These are phyloP conservation scores for Jasminum sambac DNA, from an alignment of 257 asterid species.

Conservation along the genomic window DNA sequence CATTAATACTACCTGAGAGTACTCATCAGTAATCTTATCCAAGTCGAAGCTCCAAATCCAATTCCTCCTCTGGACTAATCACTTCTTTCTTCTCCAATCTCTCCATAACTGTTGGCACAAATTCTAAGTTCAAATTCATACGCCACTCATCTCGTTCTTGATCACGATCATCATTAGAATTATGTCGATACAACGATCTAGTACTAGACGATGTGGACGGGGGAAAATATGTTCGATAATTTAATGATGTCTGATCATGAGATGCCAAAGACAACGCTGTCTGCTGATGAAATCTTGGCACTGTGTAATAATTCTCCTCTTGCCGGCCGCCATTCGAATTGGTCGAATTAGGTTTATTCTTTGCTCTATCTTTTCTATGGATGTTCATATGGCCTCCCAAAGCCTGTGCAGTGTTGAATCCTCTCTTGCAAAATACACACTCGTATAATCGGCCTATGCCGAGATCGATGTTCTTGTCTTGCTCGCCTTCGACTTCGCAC, in stretches of 20 bases:
- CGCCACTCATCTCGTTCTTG: conserved; percentile 40
- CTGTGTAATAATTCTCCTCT: conserved; percentile 13
- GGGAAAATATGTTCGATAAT: conserved; percentile 30
- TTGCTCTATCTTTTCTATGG: conserved; percentile 62
- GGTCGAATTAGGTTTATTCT: conserved; percentile 32
- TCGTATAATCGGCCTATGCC: conserved; percentile 70
- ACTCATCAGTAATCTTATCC: conserved; percentile 35
- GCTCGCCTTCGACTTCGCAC: conserved; percentile 19
- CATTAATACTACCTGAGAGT: conserved; percentile 1
- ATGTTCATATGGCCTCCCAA: conserved; percentile 91
- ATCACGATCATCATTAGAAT: not conserved
- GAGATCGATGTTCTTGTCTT: conserved; percentile 23
- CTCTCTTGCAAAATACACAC: conserved; percentile 80
- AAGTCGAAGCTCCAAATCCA: conserved; percentile 90
- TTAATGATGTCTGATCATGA: conserved; percentile 13
- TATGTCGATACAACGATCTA: conserved; percentile 17
- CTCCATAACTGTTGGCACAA: conserved; percentile 22
- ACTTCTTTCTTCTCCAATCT: conserved; percentile 26
- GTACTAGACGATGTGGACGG: conserved; percentile 12
- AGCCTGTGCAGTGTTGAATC: conserved; percentile 87
- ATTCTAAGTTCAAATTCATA: conserved; percentile 40
- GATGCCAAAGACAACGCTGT: conserved; percentile 1
- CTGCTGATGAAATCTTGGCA: conserved; percentile 24
- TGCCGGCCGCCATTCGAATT: conserved; percentile 15
- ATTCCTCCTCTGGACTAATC: conserved; percentile 42